A percentile compares a stretch with the other conserved stretches of the same genome.
phyloP scores from a whole-genome alignment of 2,329 filamentous ascomycete species.

The Epichloe sylvatica region DNA sequence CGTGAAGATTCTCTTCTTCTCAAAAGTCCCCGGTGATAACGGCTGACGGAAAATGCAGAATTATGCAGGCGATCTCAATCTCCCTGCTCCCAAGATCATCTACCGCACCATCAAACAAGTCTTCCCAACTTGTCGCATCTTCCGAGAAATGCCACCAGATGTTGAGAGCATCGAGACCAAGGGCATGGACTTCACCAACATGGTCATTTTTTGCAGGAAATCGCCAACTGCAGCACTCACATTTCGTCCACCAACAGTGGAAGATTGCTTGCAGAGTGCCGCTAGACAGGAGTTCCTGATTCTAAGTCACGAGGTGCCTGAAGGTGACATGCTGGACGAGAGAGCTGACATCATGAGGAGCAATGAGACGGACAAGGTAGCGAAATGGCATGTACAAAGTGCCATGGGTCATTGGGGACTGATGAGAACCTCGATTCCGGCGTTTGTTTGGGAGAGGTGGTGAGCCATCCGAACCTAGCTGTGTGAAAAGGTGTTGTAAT shows the following conservation, averaged over 20 bases:
- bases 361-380: constrained; percentile 53
- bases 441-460: constrained; percentile 76
- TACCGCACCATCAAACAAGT: constrained; percentile 68
- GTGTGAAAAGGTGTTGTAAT: not conserved
- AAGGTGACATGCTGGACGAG: constrained; percentile 29
- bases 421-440: constrained; percentile 74
- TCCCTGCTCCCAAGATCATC: constrained; percentile 63
- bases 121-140: constrained; percentile 84
- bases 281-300: constrained; percentile 56
- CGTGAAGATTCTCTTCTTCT: constrained; percentile 18
- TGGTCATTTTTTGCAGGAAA: constrained; percentile 88
- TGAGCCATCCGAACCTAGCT: constrained; percentile 20
- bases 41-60: constrained; percentile 42
- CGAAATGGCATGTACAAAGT: constrained; percentile 58
- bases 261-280: constrained; percentile 60
- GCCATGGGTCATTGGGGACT: constrained; percentile 80
- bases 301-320: constrained; percentile 56
- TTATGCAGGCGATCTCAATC: constrained; percentile 77
- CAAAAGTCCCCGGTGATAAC: not conserved
- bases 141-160: constrained; percentile 57
- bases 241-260: constrained; percentile 51
- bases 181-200: constrained; percentile 72
- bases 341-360: constrained; percentile 41
- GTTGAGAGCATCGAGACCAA: constrained; percentile 31
- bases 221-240: constrained; percentile 28